Conservation (phyloP, 768 basidiomycete genomes). For the Mycena indigotica region DNA sequence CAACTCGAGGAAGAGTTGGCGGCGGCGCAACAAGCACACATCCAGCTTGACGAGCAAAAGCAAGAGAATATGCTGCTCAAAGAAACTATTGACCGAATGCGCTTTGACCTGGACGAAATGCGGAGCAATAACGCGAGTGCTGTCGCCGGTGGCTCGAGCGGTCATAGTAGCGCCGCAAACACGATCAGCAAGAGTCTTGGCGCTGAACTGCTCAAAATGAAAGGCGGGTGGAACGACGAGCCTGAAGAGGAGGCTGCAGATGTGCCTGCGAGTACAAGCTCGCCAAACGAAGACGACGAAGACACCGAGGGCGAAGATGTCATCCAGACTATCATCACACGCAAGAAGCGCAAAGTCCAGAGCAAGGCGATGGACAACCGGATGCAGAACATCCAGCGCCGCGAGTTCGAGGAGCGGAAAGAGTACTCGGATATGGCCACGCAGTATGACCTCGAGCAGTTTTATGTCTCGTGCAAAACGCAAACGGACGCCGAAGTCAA, state of each 20-base stretch:
- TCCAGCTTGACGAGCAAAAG: slow-evolving; percentile 86
- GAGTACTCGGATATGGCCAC: slow-evolving; percentile 77
- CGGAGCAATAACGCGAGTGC: slow-evolving; percentile 48
- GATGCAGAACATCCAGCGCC: slow-evolving; percentile 37
- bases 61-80: slow-evolving; percentile 91
- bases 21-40: slow-evolving; percentile 70
- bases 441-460: slow-evolving; percentile 65
- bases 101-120: slow-evolving; percentile 93
- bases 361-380: slow-evolving; percentile 33
- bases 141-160: slow-evolving; percentile 40
- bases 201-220: slow-evolving; percentile 70
- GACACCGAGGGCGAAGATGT: slow-evolving; percentile 72
- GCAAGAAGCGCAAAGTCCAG: slow-evolving; percentile 56
- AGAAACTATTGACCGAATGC: slow-evolving; percentile 94
- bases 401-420: slow-evolving; percentile 62
- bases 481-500: slow-evolving; percentile 69
- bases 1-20: slow-evolving; percentile 73
- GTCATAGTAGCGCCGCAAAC: slow-evolving; percentile 50
- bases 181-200: slow-evolving; percentile 76
- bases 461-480: slow-evolving; percentile 45
- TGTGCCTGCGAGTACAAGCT: slow-evolving; percentile 34
- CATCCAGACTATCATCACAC: slow-evolving; percentile 86
- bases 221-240: slow-evolving; percentile 37
- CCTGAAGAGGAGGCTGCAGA: slow-evolving; percentile 41
- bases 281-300: slow-evolving; percentile 47